Base-by-base conservation (phyloP, 2,329 filamentous ascomycete genomes). In the Phoma herbarum region DNA sequence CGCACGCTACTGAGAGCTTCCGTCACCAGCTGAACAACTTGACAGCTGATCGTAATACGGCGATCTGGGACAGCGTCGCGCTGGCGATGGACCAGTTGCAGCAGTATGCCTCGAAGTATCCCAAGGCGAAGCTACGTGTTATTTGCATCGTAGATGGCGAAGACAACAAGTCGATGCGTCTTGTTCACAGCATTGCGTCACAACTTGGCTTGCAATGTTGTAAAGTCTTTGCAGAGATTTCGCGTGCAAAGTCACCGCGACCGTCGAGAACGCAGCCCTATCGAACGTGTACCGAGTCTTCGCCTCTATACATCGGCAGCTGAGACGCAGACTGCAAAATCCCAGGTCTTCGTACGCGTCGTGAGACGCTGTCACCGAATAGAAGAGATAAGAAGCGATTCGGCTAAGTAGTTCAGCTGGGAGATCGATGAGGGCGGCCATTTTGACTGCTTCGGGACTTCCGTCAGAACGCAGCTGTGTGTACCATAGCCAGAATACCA, bases 281-380 rank as follows among this genome's bases (percentile, higher is more conserved):
- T 35, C 16, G 16, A 35, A 54, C 1, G 28, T 2, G 8, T 42
- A 28, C n/a, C 20, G 25, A 3, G 52, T 48, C 35, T 54, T 43
- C 2, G 16, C 7, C 31, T 48, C 23, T 2, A 43, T 12, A 3
- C 1, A 25, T n/a, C 20, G 35, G 7, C 44, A 54, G 25, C 35
- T 26, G 33, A 54, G 44, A 10, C 52, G 43, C 14, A 54, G 20
- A 20, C 20, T 47, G 28, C 35, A 42, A 16, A 54, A 48, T 6
- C 35, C 14, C 8, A 41, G 14, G 20, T 47, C 51, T 22, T 23
- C 18, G 7, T 46, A 53, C 20, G 28, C 26, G 43, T 23, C 33
- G 8, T 45, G 11, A 3, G 7, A 29, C 23, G n/a, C 16, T 16
- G 31, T 9, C 4, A 41, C 16, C 8, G 7, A 3, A 25, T 5